A percentile compares a stretch with the other conserved stretches of the same genome.
These are phyloP conservation scores for Mycena kentingensis DNA, from an alignment of 768 basidiomycete genomes.

Conservation along the genomic window DNA sequence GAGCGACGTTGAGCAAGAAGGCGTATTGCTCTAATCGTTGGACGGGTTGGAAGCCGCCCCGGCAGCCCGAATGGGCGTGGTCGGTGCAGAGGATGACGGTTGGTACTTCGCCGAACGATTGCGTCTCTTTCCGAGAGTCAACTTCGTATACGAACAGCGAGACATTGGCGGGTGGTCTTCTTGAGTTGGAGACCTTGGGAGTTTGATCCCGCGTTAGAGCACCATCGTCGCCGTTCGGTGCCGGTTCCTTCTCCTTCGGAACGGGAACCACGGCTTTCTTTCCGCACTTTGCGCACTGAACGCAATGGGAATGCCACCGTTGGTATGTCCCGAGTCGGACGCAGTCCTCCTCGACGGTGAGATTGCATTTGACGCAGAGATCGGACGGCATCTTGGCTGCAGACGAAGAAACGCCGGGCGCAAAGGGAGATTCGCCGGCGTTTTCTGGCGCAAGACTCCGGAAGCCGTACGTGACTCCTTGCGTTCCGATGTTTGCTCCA, in stretches of 20 bases:
- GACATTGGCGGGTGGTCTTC: conserved; percentile 81
- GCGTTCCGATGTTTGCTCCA: conserved; percentile 71
- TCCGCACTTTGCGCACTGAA: conserved; percentile 83
- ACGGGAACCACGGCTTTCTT: conserved; percentile 67
- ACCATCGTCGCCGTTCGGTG: conserved; percentile 51
- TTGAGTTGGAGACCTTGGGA: conserved; percentile 63
- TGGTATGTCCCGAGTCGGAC: conserved; percentile 94
- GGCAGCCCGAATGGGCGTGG: conserved; percentile 69
- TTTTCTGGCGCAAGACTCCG: conserved; percentile 88
- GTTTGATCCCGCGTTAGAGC: conserved; percentile 40
- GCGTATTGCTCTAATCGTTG: conserved; percentile 97
- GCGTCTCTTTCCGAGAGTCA: conserved; percentile 66
- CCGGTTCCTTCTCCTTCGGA: conserved; percentile 56
- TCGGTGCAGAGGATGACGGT: conserved; percentile 75
- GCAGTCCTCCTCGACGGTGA: conserved; percentile 97
- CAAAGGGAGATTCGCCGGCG: conserved; percentile 84
- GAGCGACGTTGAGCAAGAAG: conserved; percentile 92
- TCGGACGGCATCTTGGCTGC: conserved; percentile 73
- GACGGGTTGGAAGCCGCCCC: conserved; percentile 84
- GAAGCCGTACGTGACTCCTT: conserved; percentile 90
- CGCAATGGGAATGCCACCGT: conserved; percentile 93
- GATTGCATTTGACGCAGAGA: conserved; percentile 84
- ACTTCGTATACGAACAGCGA: conserved; percentile 75
- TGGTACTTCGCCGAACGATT: conserved; percentile 74
- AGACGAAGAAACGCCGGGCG: conserved; percentile 41